Conservation (phyloP, 164 flowering plant species). For the Kingdonia uniflora region DNA sequence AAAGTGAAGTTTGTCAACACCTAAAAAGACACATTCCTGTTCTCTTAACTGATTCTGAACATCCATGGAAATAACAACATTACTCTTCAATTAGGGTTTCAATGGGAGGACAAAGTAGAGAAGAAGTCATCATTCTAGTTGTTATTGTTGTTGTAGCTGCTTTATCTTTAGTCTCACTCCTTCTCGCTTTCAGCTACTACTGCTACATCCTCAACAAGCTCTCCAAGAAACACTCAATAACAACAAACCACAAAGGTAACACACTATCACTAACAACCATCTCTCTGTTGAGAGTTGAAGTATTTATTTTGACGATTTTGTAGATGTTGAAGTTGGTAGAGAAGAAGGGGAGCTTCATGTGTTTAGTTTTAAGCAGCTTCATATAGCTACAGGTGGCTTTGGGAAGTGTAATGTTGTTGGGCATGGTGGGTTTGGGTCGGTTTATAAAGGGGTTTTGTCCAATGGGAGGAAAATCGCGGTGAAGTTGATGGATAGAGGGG, state of each 20-base stretch:
- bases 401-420: conserved; percentile 82
- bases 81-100: too few relatives aligned
- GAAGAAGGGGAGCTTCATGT: conserved; percentile 57
- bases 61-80: too few relatives aligned
- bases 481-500: conserved; percentile 80
- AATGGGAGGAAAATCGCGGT: conserved; percentile 84
- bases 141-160: conserved; percentile 58
- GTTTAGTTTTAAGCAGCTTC: conserved; percentile 86
- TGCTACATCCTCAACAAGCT: conserved; percentile 79
- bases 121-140: conserved; percentile 37
- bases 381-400: conserved; percentile 83
- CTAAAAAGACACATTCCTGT: too few relatives aligned
- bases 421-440: conserved; percentile 85
- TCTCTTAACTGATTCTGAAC: too few relatives aligned
- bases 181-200: conserved; percentile 80
- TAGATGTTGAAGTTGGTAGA: too few relatives aligned
- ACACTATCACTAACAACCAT: not conserved
- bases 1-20: too few relatives aligned
- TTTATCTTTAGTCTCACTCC: conserved; percentile 50
- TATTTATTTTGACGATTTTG: not conserved
- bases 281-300: not conserved
- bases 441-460: conserved; percentile 72
- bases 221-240: conserved; percentile 27
- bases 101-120: too few relatives aligned
- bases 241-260: conserved; percentile 35